phyloP scores from a whole-genome alignment of 352 stramenopile species.

The Phytophthora rubi region DNA sequence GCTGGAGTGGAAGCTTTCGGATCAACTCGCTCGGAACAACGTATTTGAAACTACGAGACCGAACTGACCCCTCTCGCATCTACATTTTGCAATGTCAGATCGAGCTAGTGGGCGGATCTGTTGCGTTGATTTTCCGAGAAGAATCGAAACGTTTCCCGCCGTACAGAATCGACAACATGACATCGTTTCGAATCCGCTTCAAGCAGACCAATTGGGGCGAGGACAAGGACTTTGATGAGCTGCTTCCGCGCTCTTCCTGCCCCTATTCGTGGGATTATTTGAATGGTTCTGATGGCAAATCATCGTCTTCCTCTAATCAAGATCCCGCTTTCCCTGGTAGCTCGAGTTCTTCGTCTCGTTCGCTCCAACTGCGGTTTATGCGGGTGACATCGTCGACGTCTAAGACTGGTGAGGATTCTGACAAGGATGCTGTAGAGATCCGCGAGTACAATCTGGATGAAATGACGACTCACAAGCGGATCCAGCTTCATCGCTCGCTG shows the following conservation, averaged over 20 bases:
- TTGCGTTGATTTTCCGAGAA: slow-evolving; percentile 85
- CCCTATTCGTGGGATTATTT: slow-evolving; percentile 90
- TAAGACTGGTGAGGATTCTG: slow-evolving; percentile 49
- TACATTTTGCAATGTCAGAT: slow-evolving; percentile 92
- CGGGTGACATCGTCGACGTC: slow-evolving; percentile 80
- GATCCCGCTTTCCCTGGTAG: slow-evolving; percentile 69
- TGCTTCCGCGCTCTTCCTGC: slow-evolving; percentile 74
- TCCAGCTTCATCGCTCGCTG: slow-evolving; percentile 85
- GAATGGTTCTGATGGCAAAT: slow-evolving; percentile 69
- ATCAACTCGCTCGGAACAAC: slow-evolving; percentile 88
- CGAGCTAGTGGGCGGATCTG: slow-evolving; percentile 85
- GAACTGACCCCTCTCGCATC: slow-evolving; percentile 67
- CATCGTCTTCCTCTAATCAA: slow-evolving; percentile 58
- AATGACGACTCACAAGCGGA: slow-evolving; percentile 81
- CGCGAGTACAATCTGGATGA: slow-evolving; percentile 89
- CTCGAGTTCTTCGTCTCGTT: slow-evolving; percentile 65
- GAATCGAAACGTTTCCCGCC: slow-evolving; percentile 88
- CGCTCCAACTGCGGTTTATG: slow-evolving; percentile 89
- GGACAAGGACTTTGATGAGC: slow-evolving; percentile 77
- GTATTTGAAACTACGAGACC: slow-evolving; percentile 86
- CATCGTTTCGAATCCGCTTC: slow-evolving; percentile 88
- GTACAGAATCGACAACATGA: slow-evolving; percentile 93
- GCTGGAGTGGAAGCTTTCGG: slow-evolving; percentile 87
- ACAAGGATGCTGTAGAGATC: slow-evolving; percentile 86
- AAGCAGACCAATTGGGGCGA: slow-evolving; percentile 82